Base-by-base conservation (phyloP, 768 basidiomycete species). In the Mrakia gelida region DNA sequence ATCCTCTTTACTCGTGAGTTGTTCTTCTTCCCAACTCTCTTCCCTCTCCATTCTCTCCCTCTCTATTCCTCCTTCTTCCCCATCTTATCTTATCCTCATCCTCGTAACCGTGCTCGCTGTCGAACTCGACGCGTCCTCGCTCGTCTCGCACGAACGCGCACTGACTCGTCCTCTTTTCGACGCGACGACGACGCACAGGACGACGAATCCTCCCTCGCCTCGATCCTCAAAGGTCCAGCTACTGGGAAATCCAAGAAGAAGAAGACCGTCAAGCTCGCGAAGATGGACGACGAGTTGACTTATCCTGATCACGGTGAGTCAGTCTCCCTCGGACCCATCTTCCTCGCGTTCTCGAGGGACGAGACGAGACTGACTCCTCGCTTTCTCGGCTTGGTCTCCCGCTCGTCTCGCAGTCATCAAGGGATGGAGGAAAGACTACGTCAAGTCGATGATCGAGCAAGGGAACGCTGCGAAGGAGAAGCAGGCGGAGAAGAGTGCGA, bases 271-370 rank as follows among this genome's bases (percentile, higher is more conserved):
- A 68, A 28, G 30, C 43, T 75, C 23, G 77, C 67, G 2, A 62
- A 63, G n/a, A 65, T 73, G 54, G 77, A 78, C 45, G 68, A 68
- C 34, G 73, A 73, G 32, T 43, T 78, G 23, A 78, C 62, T 13
- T 32, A 38, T 56, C 21, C 72, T 15, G 77, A 78, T 43, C 45
- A 30, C 0, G 71, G 76, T 77, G 5, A 21, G 71, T 49, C 6
- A 5, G 41, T 6, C 41, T 43, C 41, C 41, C 41, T 43, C 45
- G 9, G 28, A 21, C 16, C 8, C 75, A 1, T 34, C 52, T 11
- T 1, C 15, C 18, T 52, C 16, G 34, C 23, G 41, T 18, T n/a
- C 9, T 26, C 18, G 45, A 54, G 32, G 11, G 43, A 71, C 10
- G 16, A 15, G 26, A 3, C 26, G 41, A 32, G 45, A 21, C 32